These are phyloP conservation scores for Thalassiosira ordinaria DNA, from an alignment of 352 stramenopile species.

Conservation along the genomic window DNA sequence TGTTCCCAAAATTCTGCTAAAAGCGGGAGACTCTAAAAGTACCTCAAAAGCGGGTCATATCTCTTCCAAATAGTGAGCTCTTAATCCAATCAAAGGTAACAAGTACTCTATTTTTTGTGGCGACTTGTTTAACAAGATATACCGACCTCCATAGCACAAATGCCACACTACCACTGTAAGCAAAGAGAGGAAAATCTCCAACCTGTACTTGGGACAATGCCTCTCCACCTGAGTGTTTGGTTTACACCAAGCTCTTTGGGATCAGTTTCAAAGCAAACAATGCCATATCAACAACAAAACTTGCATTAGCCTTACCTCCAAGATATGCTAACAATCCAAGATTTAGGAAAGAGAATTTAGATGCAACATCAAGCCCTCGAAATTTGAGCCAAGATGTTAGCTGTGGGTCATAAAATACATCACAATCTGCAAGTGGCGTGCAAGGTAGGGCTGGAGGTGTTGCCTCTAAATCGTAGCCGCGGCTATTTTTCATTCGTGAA, in stretches of 20 bases:
- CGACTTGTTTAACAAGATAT: slow-evolving; percentile 89
- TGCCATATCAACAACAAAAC: too few relatives aligned
- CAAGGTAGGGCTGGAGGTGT: slow-evolving; percentile 59
- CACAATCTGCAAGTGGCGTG: slow-evolving; percentile 19
- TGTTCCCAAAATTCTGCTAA: too few relatives aligned
- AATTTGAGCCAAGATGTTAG: slow-evolving; percentile 57
- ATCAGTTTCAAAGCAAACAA: too few relatives aligned
- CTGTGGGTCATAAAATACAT: slow-evolving; percentile 35
- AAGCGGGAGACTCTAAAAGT: too few relatives aligned
- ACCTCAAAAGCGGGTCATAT: slow-evolving; percentile 78
- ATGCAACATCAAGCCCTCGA: slow-evolving; percentile 64
- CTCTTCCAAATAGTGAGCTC: slow-evolving; percentile 82
- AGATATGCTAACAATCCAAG: slow-evolving; percentile 80
- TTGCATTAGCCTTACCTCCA: slow-evolving; percentile 37
- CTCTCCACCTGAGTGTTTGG: slow-evolving; percentile 26
- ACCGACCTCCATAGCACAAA: slow-evolving; percentile 87
- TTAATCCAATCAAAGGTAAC: slow-evolving; percentile 88
- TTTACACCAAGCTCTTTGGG: neutral
- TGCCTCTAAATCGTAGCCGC: slow-evolving; percentile 75
- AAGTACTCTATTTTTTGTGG: slow-evolving; percentile 84
- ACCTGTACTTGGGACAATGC: slow-evolving; percentile 75
- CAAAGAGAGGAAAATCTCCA: slow-evolving; percentile 73
- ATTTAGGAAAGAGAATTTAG: slow-evolving; percentile 80
- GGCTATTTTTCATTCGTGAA: slow-evolving; percentile 10
- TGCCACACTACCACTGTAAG: slow-evolving; percentile 68